A percentile compares a stretch with the other conserved stretches of the same genome.
Evolutionary conservation across 371 early-diverging fungal genomes (phyloP).

Genomic region (Mortierella sp.): DNA sequence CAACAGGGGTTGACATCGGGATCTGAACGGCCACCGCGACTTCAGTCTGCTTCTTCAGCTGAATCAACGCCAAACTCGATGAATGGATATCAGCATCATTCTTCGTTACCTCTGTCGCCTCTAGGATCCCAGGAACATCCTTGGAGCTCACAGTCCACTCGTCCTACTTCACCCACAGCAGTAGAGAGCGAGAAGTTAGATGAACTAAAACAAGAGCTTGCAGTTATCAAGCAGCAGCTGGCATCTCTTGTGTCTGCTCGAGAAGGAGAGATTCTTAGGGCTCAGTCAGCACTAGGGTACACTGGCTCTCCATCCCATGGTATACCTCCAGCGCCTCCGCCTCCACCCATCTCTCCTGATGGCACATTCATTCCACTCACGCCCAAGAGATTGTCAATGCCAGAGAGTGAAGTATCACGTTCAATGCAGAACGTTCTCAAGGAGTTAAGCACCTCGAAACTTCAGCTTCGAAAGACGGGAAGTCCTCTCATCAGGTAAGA

Average conservation of each 20-base stretch:
- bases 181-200: constrained; percentile 28
- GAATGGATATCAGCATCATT: too few species aligned
- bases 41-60: neutral
- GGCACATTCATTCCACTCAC: constrained; percentile 2
- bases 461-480: constrained; percentile 37
- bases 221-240: constrained; percentile 34
- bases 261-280: constrained; percentile 16
- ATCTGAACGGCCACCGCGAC: neutral
- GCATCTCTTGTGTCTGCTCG: constrained; percentile 38
- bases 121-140: neutral
- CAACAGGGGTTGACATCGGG: neutral
- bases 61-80: too few species aligned
- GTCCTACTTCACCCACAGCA: neutral
- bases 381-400: constrained; percentile 30
- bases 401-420: constrained; percentile 18
- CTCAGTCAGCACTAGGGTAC: constrained; percentile 8
- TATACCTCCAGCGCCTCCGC: constrained; percentile 27
- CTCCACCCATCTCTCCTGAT: constrained; percentile 7
- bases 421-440: constrained; percentile 41
- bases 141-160: neutral
- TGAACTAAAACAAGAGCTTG: constrained; percentile 35
- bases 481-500: constrained; percentile 40
- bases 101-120: too few species aligned
- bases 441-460: constrained; percentile 31
- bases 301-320: neutral